Evolutionary conservation across 164 flowering plant genomes (phyloP), one percentile per base, ranked within the genome.

Genomic region (Liquidambar formosana): DNA sequence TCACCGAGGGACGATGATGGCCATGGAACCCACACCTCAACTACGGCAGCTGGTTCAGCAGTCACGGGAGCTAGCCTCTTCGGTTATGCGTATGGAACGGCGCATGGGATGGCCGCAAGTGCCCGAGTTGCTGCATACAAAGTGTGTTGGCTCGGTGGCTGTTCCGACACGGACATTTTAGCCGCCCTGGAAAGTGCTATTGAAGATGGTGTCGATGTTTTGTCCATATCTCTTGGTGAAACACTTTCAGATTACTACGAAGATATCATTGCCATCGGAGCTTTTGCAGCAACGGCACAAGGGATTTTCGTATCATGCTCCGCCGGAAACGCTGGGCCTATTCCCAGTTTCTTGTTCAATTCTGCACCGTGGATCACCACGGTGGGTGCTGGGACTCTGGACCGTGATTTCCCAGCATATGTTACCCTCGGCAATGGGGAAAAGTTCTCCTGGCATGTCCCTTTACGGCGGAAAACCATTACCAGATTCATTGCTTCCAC

Each of bases 341-440:
- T 54, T 27, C 11, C 83, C 0, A 64, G 65, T 18, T 79, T 76
- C 57, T 71, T 92, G 61, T 85, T 94, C 12, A 94, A 92, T 57
- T 92, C 85, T 8, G 97, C 97, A 0, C 99, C 99, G 8, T 94
- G 97, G 99, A 87, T 94, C 62, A 85, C 88, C 64, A 88, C 96
- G 0, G 95, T 91, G 0, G 97, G 97, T 13, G 97, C 97, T 6
- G 92, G 96, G 11, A 90, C 96, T 8, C 19, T 94, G 73, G 98
- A 94, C 74, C 88, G 97, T 1, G 91, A 92, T n/a, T 94, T 94
- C 74, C 98, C 96, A 15, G 84, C 89, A 0, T 78, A 81, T 48
- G 73, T 86, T 13, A n/a, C 15, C n/a, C 86, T 91, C 3, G 97
- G 94, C 27, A 82, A 86, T 53, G 92, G 92, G n/a, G 81, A 78